phyloP scores from a whole-genome alignment of 2,329 filamentous ascomycete species.

The Alternaria arbusti region DNA sequence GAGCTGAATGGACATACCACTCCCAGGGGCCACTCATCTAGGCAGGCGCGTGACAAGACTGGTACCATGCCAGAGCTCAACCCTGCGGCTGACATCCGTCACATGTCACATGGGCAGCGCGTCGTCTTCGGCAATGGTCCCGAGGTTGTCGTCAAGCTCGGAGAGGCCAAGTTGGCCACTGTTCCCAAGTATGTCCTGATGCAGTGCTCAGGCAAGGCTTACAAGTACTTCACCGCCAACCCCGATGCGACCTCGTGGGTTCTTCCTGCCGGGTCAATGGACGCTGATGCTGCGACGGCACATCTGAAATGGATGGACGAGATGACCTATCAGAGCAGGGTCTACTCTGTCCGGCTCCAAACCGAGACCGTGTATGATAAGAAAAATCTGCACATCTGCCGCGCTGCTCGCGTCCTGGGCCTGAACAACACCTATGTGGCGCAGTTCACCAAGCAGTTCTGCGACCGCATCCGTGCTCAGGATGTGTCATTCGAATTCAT shows the following conservation, averaged over 20 bases:
- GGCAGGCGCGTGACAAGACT: conserved; percentile 5
- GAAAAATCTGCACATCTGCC: conserved; percentile 34
- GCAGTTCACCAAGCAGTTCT: conserved; percentile 39
- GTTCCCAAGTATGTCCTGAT: conserved; percentile 36
- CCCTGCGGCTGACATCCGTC: conserved; percentile 24
- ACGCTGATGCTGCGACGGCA: conserved; percentile 16
- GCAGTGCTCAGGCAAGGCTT: conserved; percentile 33
- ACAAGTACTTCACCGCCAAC: conserved; percentile 25
- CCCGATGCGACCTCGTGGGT: conserved; percentile 18
- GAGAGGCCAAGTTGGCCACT: conserved; percentile 12
- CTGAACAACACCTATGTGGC: conserved; percentile 38
- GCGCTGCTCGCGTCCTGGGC: conserved; percentile 31
- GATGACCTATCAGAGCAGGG: conserved; percentile 26
- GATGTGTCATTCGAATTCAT: conserved; percentile 20
- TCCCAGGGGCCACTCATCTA: not conserved
- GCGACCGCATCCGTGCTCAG: conserved; percentile 33
- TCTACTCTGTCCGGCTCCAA: conserved; percentile 33
- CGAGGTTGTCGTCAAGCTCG: conserved; percentile 26
- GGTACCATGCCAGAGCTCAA: conserved; percentile 17
- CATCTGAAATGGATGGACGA: conserved; percentile 35
- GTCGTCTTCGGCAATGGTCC: conserved; percentile 27
- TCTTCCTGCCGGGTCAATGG: conserved; percentile 25
- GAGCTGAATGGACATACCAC: not conserved
- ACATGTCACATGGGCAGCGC: conserved; percentile 29
- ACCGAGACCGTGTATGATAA: conserved; percentile 18